Evolutionary conservation across 176 grass and related monocot genomes (phyloP).

Genomic region (Oryza officinalis): DNA sequence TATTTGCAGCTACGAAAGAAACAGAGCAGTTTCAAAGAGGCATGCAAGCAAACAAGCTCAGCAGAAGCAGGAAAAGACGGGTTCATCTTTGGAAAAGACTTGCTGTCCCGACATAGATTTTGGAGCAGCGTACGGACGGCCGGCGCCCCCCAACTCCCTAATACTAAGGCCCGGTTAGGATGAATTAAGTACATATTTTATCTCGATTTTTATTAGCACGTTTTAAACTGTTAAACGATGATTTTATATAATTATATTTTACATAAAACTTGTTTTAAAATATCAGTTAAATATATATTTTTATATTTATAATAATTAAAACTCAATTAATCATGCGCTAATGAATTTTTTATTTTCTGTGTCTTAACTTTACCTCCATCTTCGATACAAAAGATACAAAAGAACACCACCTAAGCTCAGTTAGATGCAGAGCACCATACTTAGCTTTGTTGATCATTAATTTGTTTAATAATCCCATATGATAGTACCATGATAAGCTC

Average conservation of each 20-base stretch:
- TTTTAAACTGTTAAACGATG: too few species aligned
- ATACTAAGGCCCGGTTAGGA: too few species aligned
- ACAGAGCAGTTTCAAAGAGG: conserved; percentile 13
- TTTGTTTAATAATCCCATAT: not conserved
- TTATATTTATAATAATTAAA: too few species aligned
- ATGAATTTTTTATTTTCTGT: too few species aligned
- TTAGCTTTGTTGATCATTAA: not conserved
- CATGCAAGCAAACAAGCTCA: not conserved
- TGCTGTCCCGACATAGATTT: conserved; percentile 51
- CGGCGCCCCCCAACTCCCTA: conserved; percentile 35
- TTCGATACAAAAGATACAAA: too few species aligned
- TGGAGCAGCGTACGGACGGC: conserved; percentile 34
- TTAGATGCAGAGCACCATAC: not conserved
- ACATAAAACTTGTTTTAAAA: too few species aligned
- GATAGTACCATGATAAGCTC: not conserved
- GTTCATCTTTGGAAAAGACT: conserved; percentile 40
- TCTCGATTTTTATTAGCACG: too few species aligned
- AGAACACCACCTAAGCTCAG: not conserved
- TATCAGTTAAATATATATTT: too few species aligned
- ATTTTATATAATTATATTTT: too few species aligned
- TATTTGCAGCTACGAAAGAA: not conserved
- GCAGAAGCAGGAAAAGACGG: conserved; percentile 37
- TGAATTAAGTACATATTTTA: too few species aligned
- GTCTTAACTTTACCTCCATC: too few species aligned
- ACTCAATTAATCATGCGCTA: too few species aligned